These are phyloP conservation scores for Triticum dicoccoides DNA, from an alignment of 176 grass and related monocot genomes.

Conservation along the genomic window DNA sequence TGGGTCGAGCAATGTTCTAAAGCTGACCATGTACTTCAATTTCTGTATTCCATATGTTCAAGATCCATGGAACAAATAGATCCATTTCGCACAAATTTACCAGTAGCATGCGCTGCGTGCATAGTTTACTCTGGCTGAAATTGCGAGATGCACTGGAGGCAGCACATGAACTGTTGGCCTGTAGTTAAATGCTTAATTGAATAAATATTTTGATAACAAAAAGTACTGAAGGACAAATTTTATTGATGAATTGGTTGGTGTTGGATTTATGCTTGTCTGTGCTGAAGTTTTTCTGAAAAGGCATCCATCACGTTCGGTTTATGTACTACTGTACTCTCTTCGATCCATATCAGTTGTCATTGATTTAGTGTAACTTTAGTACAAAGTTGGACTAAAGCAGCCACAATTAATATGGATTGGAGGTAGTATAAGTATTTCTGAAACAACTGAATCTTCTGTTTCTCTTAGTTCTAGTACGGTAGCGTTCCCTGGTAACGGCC, in stretches of 20 bases:
- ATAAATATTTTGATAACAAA: background rate
- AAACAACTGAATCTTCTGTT: background rate
- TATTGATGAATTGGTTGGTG: background rate
- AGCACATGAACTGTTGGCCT: background rate
- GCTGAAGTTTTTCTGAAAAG: background rate
- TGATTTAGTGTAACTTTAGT: too few relatives aligned
- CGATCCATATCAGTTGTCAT: too few relatives aligned
- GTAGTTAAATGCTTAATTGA: background rate
- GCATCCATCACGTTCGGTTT: too few relatives aligned
- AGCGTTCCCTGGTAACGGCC: too few relatives aligned
- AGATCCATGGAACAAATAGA: slow-evolving; percentile 32
- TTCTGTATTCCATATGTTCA: slow-evolving; percentile 42
- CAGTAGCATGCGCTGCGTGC: background rate
- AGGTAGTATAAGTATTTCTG: background rate
- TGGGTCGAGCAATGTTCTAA: slow-evolving; percentile 56
- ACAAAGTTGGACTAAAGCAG: too few relatives aligned
- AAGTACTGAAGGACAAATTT: background rate
- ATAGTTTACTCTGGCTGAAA: background rate
- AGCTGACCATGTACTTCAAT: slow-evolving; percentile 57
- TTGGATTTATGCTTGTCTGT: background rate
- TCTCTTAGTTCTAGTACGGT: background rate
- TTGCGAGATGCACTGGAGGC: background rate
- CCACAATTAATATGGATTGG: too few relatives aligned
- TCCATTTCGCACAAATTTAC: background rate
- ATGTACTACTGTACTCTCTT: too few relatives aligned